These are phyloP conservation scores for Niebla homalea DNA, from an alignment of 495 filamentous ascomycete species.

Conservation along the genomic window DNA sequence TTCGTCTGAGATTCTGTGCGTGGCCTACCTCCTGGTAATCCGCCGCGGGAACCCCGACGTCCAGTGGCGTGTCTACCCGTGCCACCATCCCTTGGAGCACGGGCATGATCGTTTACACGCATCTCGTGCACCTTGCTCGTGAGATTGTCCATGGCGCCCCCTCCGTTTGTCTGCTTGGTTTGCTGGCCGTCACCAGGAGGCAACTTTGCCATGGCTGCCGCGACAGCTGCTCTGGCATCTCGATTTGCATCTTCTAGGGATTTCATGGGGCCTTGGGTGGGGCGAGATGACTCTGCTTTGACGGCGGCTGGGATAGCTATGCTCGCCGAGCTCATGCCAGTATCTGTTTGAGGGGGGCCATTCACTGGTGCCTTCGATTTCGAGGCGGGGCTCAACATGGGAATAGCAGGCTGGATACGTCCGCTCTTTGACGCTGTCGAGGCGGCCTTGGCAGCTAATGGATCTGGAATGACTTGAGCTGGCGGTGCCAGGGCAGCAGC, in stretches of 20 bases:
- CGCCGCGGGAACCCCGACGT: constrained; percentile 39
- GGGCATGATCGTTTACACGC: constrained; percentile 45
- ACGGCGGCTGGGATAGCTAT: constrained; percentile 11
- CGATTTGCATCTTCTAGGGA: constrained; percentile 59
- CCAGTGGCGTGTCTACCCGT: constrained; percentile 38
- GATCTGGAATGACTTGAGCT: constrained; percentile 25
- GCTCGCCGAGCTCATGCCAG: constrained; percentile 17
- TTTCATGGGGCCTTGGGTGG: constrained; percentile 19
- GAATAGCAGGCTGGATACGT: constrained; percentile 61
- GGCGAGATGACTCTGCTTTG: constrained; percentile 20
- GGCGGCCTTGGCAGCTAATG: constrained; percentile 25
- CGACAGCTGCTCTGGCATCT: constrained; percentile 74
- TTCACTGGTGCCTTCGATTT: constrained; percentile 31
- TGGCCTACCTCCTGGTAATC: constrained; percentile 41
- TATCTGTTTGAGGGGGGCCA: constrained; percentile 18
- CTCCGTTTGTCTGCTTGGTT: constrained; percentile 30
- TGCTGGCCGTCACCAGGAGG: constrained; percentile 34
- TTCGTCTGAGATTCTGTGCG: constrained; percentile 30
- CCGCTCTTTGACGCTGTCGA: constrained; percentile 54
- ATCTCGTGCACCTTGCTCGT: constrained; percentile 80
- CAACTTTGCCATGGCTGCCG: constrained; percentile 79
- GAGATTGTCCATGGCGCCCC: constrained; percentile 56
- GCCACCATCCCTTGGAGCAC: constrained; percentile 28
- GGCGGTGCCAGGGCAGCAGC: constrained; percentile 28
- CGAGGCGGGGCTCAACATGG: constrained; percentile 31